A percentile compares a stretch with the other conserved stretches of the same genome.
Conservation (phyloP, 345 rosid species). For the Salix purpurea region DNA sequence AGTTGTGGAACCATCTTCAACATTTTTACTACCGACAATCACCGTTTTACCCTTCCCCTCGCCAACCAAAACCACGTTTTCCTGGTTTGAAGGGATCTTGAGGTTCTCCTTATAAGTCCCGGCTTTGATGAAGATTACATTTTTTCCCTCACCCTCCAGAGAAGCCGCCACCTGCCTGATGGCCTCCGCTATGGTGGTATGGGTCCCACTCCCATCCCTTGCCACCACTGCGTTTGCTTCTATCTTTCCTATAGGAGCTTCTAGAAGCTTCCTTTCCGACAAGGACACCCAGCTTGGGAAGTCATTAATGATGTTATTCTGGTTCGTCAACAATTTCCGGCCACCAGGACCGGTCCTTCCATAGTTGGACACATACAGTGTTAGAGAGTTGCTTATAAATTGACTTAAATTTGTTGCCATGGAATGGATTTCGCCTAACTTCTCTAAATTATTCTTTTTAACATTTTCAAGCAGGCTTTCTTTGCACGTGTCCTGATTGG, state of each 20-base stretch:
- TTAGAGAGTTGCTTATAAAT: slow-evolving; percentile 29
- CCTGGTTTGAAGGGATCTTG: slow-evolving; percentile 39
- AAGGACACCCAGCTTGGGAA: slow-evolving; percentile 32
- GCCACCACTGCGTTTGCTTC: slow-evolving; percentile 46
- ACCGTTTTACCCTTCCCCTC: slow-evolving; percentile 56
- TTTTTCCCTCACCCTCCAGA: slow-evolving; percentile 33
- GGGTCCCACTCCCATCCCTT: slow-evolving; percentile 52
- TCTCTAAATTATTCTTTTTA: background rate
- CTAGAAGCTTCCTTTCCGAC: slow-evolving; percentile 39
- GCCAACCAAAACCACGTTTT: slow-evolving; percentile 57
- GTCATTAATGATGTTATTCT: background rate
- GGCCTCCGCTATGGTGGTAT: slow-evolving; percentile 41
- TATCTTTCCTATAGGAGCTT: slow-evolving; percentile 40
- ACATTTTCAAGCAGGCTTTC: slow-evolving; percentile 31
- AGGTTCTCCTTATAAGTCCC: slow-evolving; percentile 49
- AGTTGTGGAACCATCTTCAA: slow-evolving; percentile 42
- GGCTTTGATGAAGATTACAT: slow-evolving; percentile 45
- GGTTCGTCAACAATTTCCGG: slow-evolving; percentile 16
- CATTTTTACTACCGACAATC: slow-evolving; percentile 34
- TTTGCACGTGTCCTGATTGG: slow-evolving; percentile 53
- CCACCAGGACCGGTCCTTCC: background rate
- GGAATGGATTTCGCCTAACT: slow-evolving; percentile 11
- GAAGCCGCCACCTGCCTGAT: slow-evolving; percentile 12
- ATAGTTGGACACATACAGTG: slow-evolving; percentile 21
- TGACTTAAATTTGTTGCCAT: slow-evolving; percentile 34